Conservation (phyloP, 2,329 filamentous ascomycete species). For the Scedosporium boydii region DNA sequence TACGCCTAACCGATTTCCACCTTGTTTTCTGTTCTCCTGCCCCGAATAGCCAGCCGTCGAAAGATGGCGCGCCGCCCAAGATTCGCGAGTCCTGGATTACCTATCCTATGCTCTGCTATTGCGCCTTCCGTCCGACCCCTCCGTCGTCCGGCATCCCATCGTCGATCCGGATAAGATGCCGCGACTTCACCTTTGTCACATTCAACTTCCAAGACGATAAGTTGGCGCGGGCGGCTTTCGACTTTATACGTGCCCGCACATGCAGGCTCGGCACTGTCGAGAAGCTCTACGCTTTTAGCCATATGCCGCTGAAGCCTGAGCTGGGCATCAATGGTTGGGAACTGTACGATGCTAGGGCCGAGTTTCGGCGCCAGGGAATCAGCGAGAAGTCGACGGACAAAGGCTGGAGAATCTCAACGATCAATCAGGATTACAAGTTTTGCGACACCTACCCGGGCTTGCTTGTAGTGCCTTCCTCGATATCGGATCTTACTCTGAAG, state of each 20-base stretch:
- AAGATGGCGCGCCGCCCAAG: slow-evolving; percentile 17
- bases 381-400: slow-evolving; percentile 67
- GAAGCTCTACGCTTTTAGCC: slow-evolving; percentile 84
- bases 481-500: slow-evolving; percentile 95
- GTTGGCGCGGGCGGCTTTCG: slow-evolving; percentile 74
- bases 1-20: slow-evolving; percentile 56
- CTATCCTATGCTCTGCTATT: slow-evolving; percentile 82
- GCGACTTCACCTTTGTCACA: slow-evolving; percentile 89
- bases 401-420: slow-evolving; percentile 81
- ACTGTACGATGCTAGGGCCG: slow-evolving; percentile 74
- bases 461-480: slow-evolving; percentile 73
- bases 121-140: slow-evolving; percentile 66
- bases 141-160: slow-evolving; percentile 61
- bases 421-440: slow-evolving; percentile 85
- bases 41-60: slow-evolving; percentile 15
- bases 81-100: slow-evolving; percentile 78
- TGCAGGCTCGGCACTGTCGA: slow-evolving; percentile 78
- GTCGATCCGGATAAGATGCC: slow-evolving; percentile 77
- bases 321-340: slow-evolving; percentile 70
- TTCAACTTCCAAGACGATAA: slow-evolving; percentile 75
- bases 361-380: slow-evolving; percentile 82
- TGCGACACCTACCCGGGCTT: slow-evolving; percentile 86
- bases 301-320: slow-evolving; percentile 66
- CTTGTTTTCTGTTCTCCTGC: slow-evolving; percentile 40
- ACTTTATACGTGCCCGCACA: slow-evolving; percentile 71